Evolutionary conservation across 176 grass and related monocot genomes (phyloP).

Genomic region (Ensete glaucum): DNA sequence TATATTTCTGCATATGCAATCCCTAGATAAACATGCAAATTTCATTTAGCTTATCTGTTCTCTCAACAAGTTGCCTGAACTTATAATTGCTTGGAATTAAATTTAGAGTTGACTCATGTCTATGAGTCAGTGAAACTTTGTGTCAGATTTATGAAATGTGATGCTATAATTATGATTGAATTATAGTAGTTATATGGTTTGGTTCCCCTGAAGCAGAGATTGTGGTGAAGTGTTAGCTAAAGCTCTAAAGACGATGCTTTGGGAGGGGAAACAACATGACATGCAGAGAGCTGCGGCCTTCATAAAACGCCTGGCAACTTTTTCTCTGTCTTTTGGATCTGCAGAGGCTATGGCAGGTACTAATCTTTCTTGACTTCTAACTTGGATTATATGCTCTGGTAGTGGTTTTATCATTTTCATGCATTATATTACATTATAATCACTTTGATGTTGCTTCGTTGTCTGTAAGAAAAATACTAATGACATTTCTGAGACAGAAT

Average conservation of each 20-base stretch:
- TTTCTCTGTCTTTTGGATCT: slow-evolving; percentile 83
- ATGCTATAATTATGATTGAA: neutral
- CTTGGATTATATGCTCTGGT: neutral
- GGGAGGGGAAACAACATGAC: slow-evolving; percentile 87
- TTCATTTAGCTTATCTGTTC: too few relatives aligned
- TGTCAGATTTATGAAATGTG: too few relatives aligned
- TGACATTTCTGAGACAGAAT: too few relatives aligned
- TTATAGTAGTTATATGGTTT: neutral
- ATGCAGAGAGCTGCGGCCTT: slow-evolving; percentile 87
- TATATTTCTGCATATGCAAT: too few relatives aligned
- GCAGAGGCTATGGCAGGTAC: slow-evolving; percentile 76
- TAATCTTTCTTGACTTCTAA: neutral
- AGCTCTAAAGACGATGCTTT: slow-evolving; percentile 83
- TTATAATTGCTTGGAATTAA: too few relatives aligned
- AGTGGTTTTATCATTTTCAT: neutral
- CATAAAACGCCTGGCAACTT: slow-evolving; percentile 80
- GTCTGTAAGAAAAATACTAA: neutral
- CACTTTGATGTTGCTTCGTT: neutral
- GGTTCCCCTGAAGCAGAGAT: slow-evolving; percentile 39
- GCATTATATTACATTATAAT: too few relatives aligned
- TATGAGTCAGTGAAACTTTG: too few relatives aligned
- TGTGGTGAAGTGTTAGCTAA: slow-evolving; percentile 71
- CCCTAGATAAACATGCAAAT: too few relatives aligned
- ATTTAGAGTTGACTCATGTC: too few relatives aligned
- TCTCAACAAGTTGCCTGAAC: too few relatives aligned